These are phyloP conservation scores for Suillus variegatus DNA, from an alignment of 768 basidiomycete genomes.

Conservation along the genomic window DNA sequence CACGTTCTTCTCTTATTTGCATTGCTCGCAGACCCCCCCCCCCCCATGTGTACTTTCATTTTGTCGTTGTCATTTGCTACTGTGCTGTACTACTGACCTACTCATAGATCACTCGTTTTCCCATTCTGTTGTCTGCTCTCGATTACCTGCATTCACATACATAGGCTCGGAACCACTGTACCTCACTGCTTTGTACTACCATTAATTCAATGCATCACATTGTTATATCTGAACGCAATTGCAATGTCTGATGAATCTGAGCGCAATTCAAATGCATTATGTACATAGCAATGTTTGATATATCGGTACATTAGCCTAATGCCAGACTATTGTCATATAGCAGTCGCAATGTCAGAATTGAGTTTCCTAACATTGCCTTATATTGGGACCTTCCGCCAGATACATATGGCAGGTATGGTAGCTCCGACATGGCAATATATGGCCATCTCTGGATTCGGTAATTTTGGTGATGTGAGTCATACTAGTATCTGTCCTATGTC, in stretches of 20 bases:
- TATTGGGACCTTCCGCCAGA: not conserved
- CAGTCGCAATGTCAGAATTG: not conserved
- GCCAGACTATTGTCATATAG: not conserved
- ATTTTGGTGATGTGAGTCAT: slow-evolving; percentile 1
- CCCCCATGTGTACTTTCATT: no score
- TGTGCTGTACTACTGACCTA: not conserved
- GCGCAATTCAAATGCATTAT: not conserved
- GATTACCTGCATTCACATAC: not conserved
- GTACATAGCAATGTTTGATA: not conserved
- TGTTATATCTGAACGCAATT: not conserved
- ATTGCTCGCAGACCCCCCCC: no score
- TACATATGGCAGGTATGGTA: not conserved
- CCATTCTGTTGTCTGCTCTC: not conserved
- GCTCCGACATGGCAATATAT: not conserved
- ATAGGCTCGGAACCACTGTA: no score
- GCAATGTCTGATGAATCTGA: not conserved
- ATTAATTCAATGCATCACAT: not conserved
- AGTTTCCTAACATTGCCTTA: not conserved
- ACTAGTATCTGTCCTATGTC: no score
- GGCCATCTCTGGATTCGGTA: not conserved
- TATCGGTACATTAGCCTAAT: not conserved
- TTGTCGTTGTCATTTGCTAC: not conserved
- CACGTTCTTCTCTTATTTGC: not conserved
- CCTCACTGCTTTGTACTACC: no score
- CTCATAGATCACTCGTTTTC: not conserved